Base-by-base conservation (phyloP, 1,284 basidiomycete genomes). In the Fomitiporia mediterranea region DNA sequence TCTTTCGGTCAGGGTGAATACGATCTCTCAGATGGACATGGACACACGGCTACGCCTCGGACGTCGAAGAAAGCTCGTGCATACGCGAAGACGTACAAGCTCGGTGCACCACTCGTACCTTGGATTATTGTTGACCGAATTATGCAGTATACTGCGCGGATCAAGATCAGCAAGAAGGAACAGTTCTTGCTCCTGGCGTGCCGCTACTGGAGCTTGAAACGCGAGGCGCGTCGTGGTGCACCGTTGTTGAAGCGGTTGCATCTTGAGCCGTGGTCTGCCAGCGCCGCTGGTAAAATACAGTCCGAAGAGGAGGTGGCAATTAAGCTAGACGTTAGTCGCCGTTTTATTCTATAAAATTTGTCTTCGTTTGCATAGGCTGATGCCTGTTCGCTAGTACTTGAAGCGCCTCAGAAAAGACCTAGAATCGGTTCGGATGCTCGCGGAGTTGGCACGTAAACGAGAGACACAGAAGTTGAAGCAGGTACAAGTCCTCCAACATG, bases 181-280 rank as follows among this genome's bases (percentile, higher is more conserved):
- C 86, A 89, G 32, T 90, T 96, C 53, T 72, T 98, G 3, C 80
- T 85, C 50, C 72, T 86, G 65, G 77, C 96, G 34, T 95, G 91
- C 63, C 82, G 86, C 63, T 99, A 98, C 68, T 99, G 96, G 96
- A 98, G 95, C 67, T 70, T 99, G 69, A 98, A 99, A 71, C 77
- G 96, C 4, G 95, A 99, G 69, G 91, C 84, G 0, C 81, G 96
- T 58, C 75, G 96, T 40, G 97, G 97, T 2, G 97, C 97, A 2
- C 95, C 96, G 1, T 70, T 99, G 51, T 73, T 99, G 63, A 99
- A 98, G 71, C 72, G 97, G 49, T 70, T 99, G 52, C 95, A 99
- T 72, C 76, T 99, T 30, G 96, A 99, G 74, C 97, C 96, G 0
- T 99, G 96, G 97, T 97, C 96, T 0, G 91, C 93, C 1, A 83